Base-by-base conservation (phyloP, 2,329 filamentous ascomycete species). In the Cryoendolithus antarcticus region DNA sequence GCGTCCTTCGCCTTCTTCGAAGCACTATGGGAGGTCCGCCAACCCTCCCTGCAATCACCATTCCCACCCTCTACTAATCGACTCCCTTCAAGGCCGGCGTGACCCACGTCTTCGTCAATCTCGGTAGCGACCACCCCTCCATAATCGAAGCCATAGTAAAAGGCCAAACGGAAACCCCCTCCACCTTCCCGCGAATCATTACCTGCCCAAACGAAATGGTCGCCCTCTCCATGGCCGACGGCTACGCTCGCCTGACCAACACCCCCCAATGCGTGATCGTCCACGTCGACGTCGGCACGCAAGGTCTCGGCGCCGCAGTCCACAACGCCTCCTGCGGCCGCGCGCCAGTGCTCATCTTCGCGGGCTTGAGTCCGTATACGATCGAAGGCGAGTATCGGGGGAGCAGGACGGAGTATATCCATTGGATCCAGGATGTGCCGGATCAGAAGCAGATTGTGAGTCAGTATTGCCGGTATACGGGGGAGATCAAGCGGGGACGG, bases 151-250 rank as follows among this genome's bases (percentile, higher is more conserved):
- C 82, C 8, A 85, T 88, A 60, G 77, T 84, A 46, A 82, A 82
- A 54, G 81, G 80, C 12, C 77, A 83, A 52, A 74, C 74, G 41
- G 79, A 83, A 52, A 74, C 70, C 46, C 69, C 68, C 38, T 73
- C 66, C 29, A 66, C 72, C 11, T 86, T 86, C 43, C 82, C 82
- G 2, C 71, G 68, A 39, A 81, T 86, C 44, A 80, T 88, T 41
- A 88, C 82, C 15, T 86, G 82, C 54, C 82, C 82, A 0, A 85
- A 85, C 48, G 82, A 88, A 77, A 88, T 88, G 82, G 82, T 88
- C 5, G 83, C 83, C 19, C 72, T 89, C 51, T 88, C 82, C 42
- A 84, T 86, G 79, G 24, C 24, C 9, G 83, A 89, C 57, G 83
- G 83, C 37, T 86, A 83, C 53, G 82, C 83, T 30, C 72, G 81